Conservation (phyloP, 164 flowering plant species). For the Euptelea pleiosperma region DNA sequence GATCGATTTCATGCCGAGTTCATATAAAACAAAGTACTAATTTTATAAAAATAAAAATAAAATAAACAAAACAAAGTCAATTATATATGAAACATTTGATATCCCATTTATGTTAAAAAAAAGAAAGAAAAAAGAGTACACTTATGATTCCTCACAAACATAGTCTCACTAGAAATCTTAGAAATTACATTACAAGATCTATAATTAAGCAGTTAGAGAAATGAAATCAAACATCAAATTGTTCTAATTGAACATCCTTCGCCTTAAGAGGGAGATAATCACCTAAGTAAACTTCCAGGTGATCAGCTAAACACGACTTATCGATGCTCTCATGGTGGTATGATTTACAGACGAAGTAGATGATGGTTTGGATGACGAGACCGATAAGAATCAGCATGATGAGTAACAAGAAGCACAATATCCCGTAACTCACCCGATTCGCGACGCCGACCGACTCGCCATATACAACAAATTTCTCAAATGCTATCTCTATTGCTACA, state of each 20-base stretch:
- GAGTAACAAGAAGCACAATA: slow-evolving; percentile 22
- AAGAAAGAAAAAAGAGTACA: no score
- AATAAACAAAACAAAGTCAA: no score
- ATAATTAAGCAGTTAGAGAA: not conserved
- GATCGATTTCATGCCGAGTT: no score
- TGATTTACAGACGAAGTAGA: slow-evolving; percentile 45
- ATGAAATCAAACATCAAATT: slow-evolving; percentile 26
- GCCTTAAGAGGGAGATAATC: slow-evolving; percentile 42
- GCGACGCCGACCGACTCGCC: slow-evolving; percentile 14
- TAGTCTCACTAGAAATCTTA: no score
- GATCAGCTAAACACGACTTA: slow-evolving; percentile 34
- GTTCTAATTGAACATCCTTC: slow-evolving; percentile 43
- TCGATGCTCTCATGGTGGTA: slow-evolving; percentile 48
- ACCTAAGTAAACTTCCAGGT: slow-evolving; percentile 35
- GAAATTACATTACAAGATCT: not conserved
- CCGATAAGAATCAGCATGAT: slow-evolving; percentile 21
- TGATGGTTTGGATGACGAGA: slow-evolving; percentile 33
- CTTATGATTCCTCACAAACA: no score
- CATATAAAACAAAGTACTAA: no score
- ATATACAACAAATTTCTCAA: slow-evolving; percentile 26
- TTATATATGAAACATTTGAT: no score
- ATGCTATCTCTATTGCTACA: slow-evolving; percentile 2
- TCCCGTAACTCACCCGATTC: slow-evolving; percentile 12
- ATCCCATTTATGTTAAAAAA: no score
- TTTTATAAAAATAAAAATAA: no score